Conservation (phyloP, 2,329 filamentous ascomycete genomes). For the Pyricularia pennisetigena region DNA sequence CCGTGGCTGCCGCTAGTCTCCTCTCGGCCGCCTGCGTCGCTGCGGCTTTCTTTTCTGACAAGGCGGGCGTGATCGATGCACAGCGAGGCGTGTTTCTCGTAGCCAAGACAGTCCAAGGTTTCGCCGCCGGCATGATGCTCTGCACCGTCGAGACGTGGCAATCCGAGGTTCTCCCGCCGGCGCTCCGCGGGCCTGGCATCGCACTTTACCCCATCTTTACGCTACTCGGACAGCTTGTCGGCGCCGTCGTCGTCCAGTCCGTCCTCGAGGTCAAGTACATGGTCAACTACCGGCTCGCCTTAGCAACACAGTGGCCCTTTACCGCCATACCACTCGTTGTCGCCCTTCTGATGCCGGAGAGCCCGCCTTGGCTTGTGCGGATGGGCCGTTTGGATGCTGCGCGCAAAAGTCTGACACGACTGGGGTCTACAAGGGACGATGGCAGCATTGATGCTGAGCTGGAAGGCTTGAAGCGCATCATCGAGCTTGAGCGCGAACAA, state of each 20-base stretch:
- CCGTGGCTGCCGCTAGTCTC: not conserved
- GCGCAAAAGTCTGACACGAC: conserved; percentile 4
- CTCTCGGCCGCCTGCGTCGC: not conserved
- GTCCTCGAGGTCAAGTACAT: not conserved
- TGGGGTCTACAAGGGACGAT: conserved; percentile 27
- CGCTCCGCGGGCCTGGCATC: not conserved
- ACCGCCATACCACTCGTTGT: not conserved
- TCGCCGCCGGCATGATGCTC: not conserved
- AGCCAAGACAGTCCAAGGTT: conserved; percentile 1
- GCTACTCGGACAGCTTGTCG: conserved; percentile 1
- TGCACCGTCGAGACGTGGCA: conserved; percentile 3
- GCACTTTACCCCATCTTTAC: conserved; percentile 3
- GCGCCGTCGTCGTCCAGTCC: not conserved
- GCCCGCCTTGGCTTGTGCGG: conserved; percentile 27
- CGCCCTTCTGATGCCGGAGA: conserved; percentile 22
- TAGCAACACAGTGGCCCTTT: conserved; percentile 1
- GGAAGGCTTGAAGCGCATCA: conserved; percentile 26
- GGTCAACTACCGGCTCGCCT: not conserved
- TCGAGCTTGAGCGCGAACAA: conserved; percentile 15
- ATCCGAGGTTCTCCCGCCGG: not conserved
- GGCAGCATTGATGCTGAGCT: conserved; percentile 27
- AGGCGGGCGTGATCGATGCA: not conserved
- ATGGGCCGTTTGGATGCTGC: conserved; percentile 20
- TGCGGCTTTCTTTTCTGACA: not conserved
- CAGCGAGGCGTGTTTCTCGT: not conserved